A percentile compares a stretch with the other conserved stretches of the same genome.
Evolutionary conservation across 495 filamentous ascomycete species (phyloP).

Genomic region (Copromyces sp.): DNA sequence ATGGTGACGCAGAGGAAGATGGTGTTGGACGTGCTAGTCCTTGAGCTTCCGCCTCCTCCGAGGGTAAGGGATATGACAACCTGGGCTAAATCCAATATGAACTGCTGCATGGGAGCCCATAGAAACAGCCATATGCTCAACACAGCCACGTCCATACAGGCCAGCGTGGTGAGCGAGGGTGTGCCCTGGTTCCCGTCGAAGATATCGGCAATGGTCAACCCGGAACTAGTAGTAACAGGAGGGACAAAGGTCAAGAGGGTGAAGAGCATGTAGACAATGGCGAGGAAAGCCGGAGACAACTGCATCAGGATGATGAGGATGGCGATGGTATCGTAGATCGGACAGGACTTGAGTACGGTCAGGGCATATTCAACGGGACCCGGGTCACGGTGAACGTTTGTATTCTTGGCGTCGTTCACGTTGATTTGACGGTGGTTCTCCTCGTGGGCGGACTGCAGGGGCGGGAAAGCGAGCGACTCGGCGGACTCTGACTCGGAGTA

Average conservation of each 20-base stretch:
- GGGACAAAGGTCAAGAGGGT: slow-evolving; percentile 89
- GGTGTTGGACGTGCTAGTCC: slow-evolving; percentile 59
- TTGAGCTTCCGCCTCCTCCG: slow-evolving; percentile 75
- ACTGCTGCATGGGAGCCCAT: slow-evolving; percentile 78
- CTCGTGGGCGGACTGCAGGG: slow-evolving; percentile 27
- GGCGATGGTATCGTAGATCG: slow-evolving; percentile 90
- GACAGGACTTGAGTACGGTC: slow-evolving; percentile 84
- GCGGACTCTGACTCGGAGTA: slow-evolving; percentile 41
- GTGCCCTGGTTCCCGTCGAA: slow-evolving; percentile 44
- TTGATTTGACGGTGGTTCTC: slow-evolving; percentile 50
- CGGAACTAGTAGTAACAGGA: slow-evolving; percentile 49
- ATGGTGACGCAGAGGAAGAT: slow-evolving; percentile 71
- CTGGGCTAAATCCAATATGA: slow-evolving; percentile 89
- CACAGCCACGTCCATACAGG: slow-evolving; percentile 72
- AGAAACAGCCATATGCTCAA: slow-evolving; percentile 81
- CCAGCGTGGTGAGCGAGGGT: slow-evolving; percentile 70
- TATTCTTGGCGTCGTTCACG: slow-evolving; percentile 57
- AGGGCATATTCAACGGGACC: slow-evolving; percentile 62
- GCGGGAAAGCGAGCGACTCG: slow-evolving; percentile 30
- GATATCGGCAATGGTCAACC: slow-evolving; percentile 41
- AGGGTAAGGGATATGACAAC: slow-evolving; percentile 90
- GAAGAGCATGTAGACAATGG: slow-evolving; percentile 86
- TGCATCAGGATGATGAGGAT: slow-evolving; percentile 97
- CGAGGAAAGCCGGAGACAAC: slow-evolving; percentile 83
- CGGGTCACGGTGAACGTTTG: slow-evolving; percentile 48